These are phyloP conservation scores for Rosa persica DNA, from an alignment of 306 rosid species.

Conservation along the genomic window DNA sequence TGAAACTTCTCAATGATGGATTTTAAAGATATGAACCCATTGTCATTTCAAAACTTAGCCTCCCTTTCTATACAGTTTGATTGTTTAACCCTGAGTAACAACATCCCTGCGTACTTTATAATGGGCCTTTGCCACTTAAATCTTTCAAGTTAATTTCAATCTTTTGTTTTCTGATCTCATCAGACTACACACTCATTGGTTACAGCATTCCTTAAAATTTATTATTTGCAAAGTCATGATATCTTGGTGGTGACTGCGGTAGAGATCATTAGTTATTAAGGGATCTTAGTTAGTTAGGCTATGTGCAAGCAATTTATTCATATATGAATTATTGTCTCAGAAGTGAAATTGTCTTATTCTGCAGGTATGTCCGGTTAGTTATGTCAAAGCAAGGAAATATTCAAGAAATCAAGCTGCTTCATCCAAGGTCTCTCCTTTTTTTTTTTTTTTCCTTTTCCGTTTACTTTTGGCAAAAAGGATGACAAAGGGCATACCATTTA, in stretches of 20 bases:
- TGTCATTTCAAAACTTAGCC: not conserved
- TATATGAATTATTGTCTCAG: not conserved
- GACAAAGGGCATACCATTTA: not conserved
- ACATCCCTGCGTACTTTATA: not conserved
- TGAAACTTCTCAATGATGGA: not conserved
- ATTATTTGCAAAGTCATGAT: not conserved
- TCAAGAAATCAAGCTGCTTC: constrained; percentile 61
- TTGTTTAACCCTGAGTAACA: not conserved
- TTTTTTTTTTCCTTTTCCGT: not conserved
- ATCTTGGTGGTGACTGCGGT: not conserved
- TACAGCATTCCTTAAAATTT: not conserved
- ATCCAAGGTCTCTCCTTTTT: constrained; percentile 55
- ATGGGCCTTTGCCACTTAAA: not conserved
- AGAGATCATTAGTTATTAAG: not conserved
- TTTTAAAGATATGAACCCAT: not conserved
- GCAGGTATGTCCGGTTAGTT: constrained; percentile 86
- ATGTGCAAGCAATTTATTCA: not conserved
- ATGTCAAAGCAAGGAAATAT: constrained; percentile 59
- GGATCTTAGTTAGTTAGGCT: not conserved
- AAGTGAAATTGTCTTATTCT: constrained; percentile 9
- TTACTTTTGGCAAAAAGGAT: not conserved
- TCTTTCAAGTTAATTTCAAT: not conserved
- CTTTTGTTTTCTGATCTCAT: not conserved
- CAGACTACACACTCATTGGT: not conserved
- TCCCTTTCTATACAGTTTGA: not conserved